Conservation (phyloP, 202 grass and related monocot genomes). For the Setaria italica region DNA sequence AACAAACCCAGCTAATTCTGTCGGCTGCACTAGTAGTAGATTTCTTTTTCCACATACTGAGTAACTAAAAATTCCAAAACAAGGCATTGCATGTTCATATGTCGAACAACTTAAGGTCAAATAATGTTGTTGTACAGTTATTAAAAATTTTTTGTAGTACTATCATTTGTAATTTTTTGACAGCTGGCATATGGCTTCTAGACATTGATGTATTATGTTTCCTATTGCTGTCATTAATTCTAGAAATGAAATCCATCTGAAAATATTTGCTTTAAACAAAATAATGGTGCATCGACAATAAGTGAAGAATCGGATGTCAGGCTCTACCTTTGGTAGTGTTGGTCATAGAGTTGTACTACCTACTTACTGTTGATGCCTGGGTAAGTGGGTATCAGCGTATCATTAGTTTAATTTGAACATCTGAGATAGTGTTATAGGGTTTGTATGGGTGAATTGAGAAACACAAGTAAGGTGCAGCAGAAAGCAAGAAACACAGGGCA, state of each 20-base stretch:
- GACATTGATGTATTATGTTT: neutral
- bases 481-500: neutral
- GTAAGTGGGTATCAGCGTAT: constrained; percentile 2
- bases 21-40: constrained; percentile 2
- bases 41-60: neutral
- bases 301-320: constrained; percentile 4
- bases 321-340: neutral
- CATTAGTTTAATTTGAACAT: constrained; percentile 12
- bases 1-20: neutral
- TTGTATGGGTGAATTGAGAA: constrained; percentile 7
- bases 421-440: neutral
- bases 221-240: neutral
- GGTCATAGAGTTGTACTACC: neutral
- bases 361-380: neutral
- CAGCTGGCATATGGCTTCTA: neutral
- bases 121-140: neutral
- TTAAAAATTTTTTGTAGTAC: neutral
- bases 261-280: neutral
- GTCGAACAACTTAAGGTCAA: constrained; percentile 17
- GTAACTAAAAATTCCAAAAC: neutral
- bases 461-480: neutral
- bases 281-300: neutral
- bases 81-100: constrained; percentile 8
- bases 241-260: neutral
- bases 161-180: neutral